Conservation (phyloP, 2,329 filamentous ascomycete species). For the Zarea fungicola region DNA sequence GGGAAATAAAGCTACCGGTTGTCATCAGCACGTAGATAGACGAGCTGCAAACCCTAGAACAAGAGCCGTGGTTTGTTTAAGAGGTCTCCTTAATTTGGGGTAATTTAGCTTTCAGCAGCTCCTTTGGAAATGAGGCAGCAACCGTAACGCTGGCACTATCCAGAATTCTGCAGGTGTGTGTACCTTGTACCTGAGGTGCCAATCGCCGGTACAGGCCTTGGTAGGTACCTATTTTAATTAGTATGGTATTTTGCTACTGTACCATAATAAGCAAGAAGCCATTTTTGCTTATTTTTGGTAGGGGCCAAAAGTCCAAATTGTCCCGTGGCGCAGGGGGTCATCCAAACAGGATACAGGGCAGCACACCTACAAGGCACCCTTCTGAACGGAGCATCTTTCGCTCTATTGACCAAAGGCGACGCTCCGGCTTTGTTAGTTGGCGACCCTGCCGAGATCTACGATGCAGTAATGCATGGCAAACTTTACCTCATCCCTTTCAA, state of each 20-base stretch:
- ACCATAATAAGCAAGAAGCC: background rate
- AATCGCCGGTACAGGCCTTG: too few species aligned
- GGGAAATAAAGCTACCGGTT: background rate
- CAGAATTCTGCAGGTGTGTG: too few species aligned
- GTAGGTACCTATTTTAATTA: too few species aligned
- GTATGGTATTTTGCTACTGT: too few species aligned
- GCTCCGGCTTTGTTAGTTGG: background rate
- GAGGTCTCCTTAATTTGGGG: slow-evolving; percentile 1
- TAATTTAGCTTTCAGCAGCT: background rate
- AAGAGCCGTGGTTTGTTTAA: background rate
- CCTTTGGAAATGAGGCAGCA: slow-evolving; percentile 1
- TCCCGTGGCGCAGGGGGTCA: background rate
- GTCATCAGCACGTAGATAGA: background rate
- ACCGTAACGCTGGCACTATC: too few species aligned
- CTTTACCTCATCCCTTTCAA: too few species aligned
- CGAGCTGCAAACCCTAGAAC: too few species aligned
- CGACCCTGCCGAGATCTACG: slow-evolving; percentile 8
- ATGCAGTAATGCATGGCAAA: too few species aligned
- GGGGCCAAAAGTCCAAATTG: too few species aligned
- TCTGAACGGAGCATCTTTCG: background rate
- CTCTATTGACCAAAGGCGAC: background rate
- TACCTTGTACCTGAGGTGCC: too few species aligned
- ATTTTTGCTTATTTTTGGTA: too few species aligned
- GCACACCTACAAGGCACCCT: background rate
- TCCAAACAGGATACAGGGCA: slow-evolving; percentile 5